Base-by-base conservation (phyloP, 2,329 filamentous ascomycete genomes). In the Colletotrichum sp. region DNA sequence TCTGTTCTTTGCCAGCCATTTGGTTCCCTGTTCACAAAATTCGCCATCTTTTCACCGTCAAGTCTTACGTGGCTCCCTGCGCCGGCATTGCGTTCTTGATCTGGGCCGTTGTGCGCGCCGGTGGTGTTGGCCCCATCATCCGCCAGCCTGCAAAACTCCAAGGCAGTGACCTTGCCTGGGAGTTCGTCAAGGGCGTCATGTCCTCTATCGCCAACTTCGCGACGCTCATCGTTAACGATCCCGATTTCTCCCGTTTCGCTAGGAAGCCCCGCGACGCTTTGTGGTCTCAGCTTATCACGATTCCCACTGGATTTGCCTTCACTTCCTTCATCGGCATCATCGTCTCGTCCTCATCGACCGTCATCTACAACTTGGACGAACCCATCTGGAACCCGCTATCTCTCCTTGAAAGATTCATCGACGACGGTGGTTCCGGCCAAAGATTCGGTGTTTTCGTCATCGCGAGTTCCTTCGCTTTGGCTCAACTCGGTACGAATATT, bases 21-120 rank as follows among this genome's bases (percentile, higher is more conserved):
- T 98, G 94, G 93, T 96, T 97, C 79, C 95, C 95, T 0, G 95
- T 98, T 2, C 95, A 98, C 84, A 92, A 96, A 85, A 93, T 98
- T 81, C 92, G 96, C 61, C 96, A 98, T 83, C 87, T 98, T 6
- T 98, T 98, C 86, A 98, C 96, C 0, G 94, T 95, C 81, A 98
- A 98, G 86, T 93, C 96, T 1, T 94, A 92, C 81, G 91, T 98
- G 75, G 96, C 97, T 0, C 96, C 96, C 0, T 89, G 90, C 48
- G 95, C 95, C n/a, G 96, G 94, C 67, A 88, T 98, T 66, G 92
- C 94, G 16, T 97, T 97, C 84, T 94, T 98, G 84, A 93, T 95
- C 81, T 98, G 96, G 96, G 91, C 95, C 3, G 89, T 98, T 30
- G 92, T 95, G 43, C 92, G 94, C 30, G 96, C 96, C 34, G 92